Evolutionary conservation across 2,329 filamentous ascomycete genomes (phyloP), one percentile per base, ranked within the genome.

Genomic region (Sporothrix curviconia): DNA sequence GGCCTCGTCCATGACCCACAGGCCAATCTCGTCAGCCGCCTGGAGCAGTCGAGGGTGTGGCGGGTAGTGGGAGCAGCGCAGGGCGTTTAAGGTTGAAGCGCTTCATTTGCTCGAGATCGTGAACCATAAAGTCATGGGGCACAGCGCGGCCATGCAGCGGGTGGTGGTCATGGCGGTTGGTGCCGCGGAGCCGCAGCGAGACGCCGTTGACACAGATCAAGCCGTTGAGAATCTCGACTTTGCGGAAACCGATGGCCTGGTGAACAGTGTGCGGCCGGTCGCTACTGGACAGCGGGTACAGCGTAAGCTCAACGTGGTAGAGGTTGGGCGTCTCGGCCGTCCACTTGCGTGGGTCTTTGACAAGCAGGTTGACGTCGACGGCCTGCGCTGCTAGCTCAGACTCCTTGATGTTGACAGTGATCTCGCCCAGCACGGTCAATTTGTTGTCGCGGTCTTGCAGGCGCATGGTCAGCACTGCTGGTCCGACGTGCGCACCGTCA

Each of bases 81-180:
- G 75, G 0, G 86, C 82, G 61, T 90, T 89, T n/a, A 70, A 89
- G 78, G 64, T 89, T 89, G 72, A 87, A 79, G 7, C 71, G 73
- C 68, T 89, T 89, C 85, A 89, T 89, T 3, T 83, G 71, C 2
- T 84, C 64, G 1, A 89, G 72, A 62, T 89, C 86, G 14, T 74
- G 69, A 61, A 78, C 78, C 65, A 87, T 79, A 57, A 80, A 86
- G 1, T 84, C 80, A 7, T 80, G 68, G 0, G 84, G 83, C 0
- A 88, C 83, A 0, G 84, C 77, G 0, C 85, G 81, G 3, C 85
- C 85, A 28, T 78, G 77, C 24, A 72, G 70, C 0, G 84, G 83
- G 64, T 89, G 85, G 64, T 90, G 85, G 58, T 90, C 86, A 64
- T 89, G 86, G 15, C 85, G 74, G 66, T 89, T 89, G 15, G 83